These are phyloP conservation scores for Rhizophora apiculata DNA, from an alignment of 345 rosid species.

Conservation along the genomic window DNA sequence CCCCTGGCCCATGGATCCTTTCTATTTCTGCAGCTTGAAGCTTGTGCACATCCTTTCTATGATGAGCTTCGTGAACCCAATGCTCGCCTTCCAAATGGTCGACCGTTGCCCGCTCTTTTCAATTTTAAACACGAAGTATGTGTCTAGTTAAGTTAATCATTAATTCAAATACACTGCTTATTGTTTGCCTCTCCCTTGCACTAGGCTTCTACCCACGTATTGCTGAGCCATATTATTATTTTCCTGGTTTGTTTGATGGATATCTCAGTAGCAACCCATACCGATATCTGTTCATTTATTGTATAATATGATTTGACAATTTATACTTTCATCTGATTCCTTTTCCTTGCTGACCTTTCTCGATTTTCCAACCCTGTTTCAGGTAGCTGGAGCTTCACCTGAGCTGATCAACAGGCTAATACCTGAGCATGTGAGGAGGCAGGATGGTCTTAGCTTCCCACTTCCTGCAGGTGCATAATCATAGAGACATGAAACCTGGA, in stretches of 20 bases:
- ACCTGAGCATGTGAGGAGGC: constrained; percentile 63
- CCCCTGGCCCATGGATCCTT: not conserved
- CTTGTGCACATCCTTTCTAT: constrained; percentile 76
- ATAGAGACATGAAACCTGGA: not conserved
- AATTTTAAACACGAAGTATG: constrained; percentile 72
- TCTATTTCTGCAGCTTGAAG: constrained; percentile 57
- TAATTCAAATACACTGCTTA: too few species aligned
- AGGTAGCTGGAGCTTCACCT: constrained; percentile 65
- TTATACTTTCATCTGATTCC: not conserved
- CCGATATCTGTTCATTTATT: not conserved
- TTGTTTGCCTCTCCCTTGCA: too few species aligned
- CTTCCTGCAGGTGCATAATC: constrained; percentile 37
- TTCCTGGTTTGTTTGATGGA: not conserved
- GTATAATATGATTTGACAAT: not conserved
- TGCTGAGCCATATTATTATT: not conserved
- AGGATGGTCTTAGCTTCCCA: constrained; percentile 35
- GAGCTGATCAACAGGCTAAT: constrained; percentile 65
- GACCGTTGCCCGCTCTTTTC: constrained; percentile 61
- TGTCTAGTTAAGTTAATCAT: too few species aligned
- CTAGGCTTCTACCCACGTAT: not conserved
- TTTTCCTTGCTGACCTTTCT: not conserved
- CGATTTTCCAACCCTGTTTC: constrained; percentile 9
- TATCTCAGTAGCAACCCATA: not conserved
- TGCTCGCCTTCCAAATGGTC: constrained; percentile 70
- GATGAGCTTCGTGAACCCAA: constrained; percentile 79